Conservation (phyloP, 2,329 filamentous ascomycete species). For the Lachnellula subtilissima region DNA sequence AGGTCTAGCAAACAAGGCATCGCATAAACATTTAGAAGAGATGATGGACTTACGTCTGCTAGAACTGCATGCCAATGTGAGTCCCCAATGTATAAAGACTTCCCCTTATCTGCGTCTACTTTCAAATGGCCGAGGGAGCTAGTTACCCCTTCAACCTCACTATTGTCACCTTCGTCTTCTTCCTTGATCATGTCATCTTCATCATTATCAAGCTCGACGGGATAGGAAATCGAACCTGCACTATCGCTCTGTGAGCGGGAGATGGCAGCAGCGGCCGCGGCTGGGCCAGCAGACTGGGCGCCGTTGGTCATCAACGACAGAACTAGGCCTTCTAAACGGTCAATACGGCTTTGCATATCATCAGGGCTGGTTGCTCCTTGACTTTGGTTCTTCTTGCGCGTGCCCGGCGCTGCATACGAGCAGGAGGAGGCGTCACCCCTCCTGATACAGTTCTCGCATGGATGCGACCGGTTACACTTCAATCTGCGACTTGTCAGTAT, state of each 20-base stretch:
- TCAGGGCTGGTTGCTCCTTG: conserved; percentile 65
- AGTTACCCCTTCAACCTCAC: conserved; percentile 65
- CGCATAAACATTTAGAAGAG: background rate
- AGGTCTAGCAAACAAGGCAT: no score
- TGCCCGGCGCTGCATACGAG: conserved; percentile 70
- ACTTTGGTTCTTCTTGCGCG: conserved; percentile 68
- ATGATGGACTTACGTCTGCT: conserved; percentile 49
- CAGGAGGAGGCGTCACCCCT: conserved; percentile 76
- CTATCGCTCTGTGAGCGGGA: conserved; percentile 35
- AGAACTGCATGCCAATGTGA: conserved; percentile 80
- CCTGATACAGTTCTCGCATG: conserved; percentile 93
- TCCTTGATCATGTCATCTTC: conserved; percentile 55
- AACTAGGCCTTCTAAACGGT: conserved; percentile 87
- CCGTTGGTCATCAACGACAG: conserved; percentile 92
- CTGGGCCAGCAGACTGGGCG: conserved; percentile 56
- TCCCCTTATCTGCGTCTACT: conserved; percentile 68
- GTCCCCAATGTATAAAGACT: conserved; percentile 75
- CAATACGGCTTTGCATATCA: conserved; percentile 98
- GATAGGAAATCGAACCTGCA: conserved; percentile 23
- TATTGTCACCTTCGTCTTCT: conserved; percentile 55
- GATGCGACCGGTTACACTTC: conserved; percentile 89
- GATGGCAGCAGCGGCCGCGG: conserved; percentile 46
- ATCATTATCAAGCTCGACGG: conserved; percentile 45
- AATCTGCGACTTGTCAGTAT: conserved; percentile 48
- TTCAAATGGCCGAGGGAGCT: conserved; percentile 78